Evolutionary conservation across 352 stramenopile species (phyloP), one percentile per base, ranked within the genome.

Genomic region (Lagenidium giganteum): DNA sequence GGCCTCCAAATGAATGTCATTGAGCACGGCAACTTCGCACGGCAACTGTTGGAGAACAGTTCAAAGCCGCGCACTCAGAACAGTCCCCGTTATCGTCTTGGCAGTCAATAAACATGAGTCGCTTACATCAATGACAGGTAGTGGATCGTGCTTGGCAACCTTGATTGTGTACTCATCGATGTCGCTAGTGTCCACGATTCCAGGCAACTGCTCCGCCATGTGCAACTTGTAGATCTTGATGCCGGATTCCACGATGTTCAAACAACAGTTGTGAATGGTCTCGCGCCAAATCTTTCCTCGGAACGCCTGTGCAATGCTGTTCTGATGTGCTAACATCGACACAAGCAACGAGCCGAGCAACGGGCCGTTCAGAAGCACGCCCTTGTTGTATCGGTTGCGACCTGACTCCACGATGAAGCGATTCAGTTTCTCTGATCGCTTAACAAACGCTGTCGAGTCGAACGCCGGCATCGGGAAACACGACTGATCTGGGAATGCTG

Each of bases 191-290:
- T 91, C 75, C 6, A 91, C 75, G 43, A 91, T 81, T 5, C 57
- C 67, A 16, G 55, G 59, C 17, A 91, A 51, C 29, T 75, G 70
- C 45, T 89, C 64, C 0, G 61, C 73, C 79, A 91, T 89, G 3
- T 64, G 59, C 14, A 76, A 59, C 37, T 89, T 91, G 62, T 91
- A 91, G 25, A 89, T 31, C 46, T 91, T 89, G 47, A 87, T 70
- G 11, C 54, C 79, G 2, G 78, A 87, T 49, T 88, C 74, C 18
- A 91, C 73, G 38, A 89, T 71, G 44, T 83, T 87, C 17, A 87
- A 61, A 32, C 79, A 91, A 47, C 79, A 91, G 26, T 88, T 86
- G 48, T 87, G 67, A 42, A 91, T 83, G 21, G 69, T 77, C 8
- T 88, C 74, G 43, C 85, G 82, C 76, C 79, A 91, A 30, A 89